Evolutionary conservation across 805 yeast species (phyloP).

Genomic region (Sungouiozyma ichnusensis): DNA sequence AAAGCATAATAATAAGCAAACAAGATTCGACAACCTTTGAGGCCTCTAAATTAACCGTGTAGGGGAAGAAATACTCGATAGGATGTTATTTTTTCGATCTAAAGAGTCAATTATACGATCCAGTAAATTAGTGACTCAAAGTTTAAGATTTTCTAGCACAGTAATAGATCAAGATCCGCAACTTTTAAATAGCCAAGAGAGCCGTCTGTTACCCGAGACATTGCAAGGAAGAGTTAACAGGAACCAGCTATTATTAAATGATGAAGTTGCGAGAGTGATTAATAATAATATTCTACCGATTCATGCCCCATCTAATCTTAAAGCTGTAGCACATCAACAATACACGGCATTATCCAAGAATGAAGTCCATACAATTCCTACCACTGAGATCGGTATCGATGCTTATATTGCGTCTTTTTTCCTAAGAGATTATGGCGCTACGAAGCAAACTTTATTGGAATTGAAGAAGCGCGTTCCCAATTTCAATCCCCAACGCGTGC

Average conservation of each 20-base stretch:
- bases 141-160: not conserved
- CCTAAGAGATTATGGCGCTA: constrained; percentile 68
- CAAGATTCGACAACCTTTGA: too few species aligned
- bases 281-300: constrained; percentile 50
- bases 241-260: constrained; percentile 45
- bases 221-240: constrained; percentile 43
- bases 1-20: too few species aligned
- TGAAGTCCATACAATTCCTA: constrained; percentile 43
- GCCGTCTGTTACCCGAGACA: constrained; percentile 47
- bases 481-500: constrained; percentile 55
- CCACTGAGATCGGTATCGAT: constrained; percentile 49
- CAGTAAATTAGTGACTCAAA: not conserved
- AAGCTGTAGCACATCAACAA: constrained; percentile 50
- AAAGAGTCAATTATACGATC: not conserved
- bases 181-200: not conserved
- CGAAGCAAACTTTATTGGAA: constrained; percentile 57
- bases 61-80: too few species aligned
- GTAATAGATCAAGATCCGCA: not conserved
- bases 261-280: constrained; percentile 44
- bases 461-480: constrained; percentile 40
- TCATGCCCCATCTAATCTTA: constrained; percentile 53
- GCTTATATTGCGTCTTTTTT: constrained; percentile 73
- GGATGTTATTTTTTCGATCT: not conserved
- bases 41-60: too few species aligned
- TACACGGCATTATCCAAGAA: constrained; percentile 42